phyloP scores from a whole-genome alignment of 75 land plant species.

The Sequoia sempervirens region DNA sequence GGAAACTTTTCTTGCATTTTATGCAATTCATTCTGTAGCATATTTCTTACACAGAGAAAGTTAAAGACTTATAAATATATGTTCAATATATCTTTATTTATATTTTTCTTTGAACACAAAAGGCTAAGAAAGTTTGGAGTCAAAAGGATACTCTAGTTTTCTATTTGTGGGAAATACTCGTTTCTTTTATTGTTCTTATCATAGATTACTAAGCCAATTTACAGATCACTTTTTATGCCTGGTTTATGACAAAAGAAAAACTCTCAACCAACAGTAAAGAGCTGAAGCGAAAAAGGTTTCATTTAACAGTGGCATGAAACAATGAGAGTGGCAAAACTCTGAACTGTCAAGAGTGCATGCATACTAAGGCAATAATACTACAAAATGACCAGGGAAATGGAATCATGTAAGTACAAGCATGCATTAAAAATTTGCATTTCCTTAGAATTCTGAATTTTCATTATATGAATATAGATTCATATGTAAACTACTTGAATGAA shows the following conservation, averaged over 20 bases:
- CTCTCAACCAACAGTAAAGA: neutral
- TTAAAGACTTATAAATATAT: neutral
- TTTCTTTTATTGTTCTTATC: neutral
- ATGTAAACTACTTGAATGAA: neutral
- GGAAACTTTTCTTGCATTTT: neutral
- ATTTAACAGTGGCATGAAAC: neutral
- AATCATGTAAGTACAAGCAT: neutral
- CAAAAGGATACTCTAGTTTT: neutral
- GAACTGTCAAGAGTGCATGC: neutral
- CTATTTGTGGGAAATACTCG: neutral
- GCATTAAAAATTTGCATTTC: neutral
- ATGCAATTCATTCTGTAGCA: neutral
- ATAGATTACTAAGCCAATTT: neutral
- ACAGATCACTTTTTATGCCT: neutral
- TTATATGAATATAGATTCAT: neutral
- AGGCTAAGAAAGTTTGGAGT: neutral
- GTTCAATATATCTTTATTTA: neutral
- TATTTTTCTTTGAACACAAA: neutral
- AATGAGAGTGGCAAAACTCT: neutral
- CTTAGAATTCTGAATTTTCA: neutral
- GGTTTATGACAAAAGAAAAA: neutral
- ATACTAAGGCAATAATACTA: neutral
- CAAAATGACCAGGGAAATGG: neutral
- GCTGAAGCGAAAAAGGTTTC: neutral
- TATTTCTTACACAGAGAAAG: neutral